Base-by-base conservation (phyloP, 208 protist genomes). In the Crithidia thermophila region DNA sequence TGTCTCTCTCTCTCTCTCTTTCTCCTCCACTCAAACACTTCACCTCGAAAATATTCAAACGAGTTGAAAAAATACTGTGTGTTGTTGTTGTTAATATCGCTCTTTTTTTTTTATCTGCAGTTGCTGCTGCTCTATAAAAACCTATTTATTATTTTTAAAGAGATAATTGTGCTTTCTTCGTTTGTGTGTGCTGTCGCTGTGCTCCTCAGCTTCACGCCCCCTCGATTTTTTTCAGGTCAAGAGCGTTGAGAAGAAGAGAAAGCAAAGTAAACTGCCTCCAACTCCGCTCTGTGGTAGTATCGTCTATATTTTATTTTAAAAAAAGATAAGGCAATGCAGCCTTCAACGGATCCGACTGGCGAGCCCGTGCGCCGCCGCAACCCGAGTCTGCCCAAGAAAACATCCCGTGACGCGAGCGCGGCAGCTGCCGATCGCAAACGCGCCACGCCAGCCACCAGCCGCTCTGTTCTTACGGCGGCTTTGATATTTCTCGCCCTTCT, bases 291-390 rank as follows among this genome's bases (percentile, higher is more conserved):
- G 8, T 7, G 23, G 46, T 30, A 14, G 45, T 51, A 25, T 51
- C 6, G 13, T 13, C 47, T 33, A n/a, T 7, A 33, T n/a, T 33
- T 34, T 43, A n/a, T 43, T 43, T 43, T 16, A 43, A 16, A 43
- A 16, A 43, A 43, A 43, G 39, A 43, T 18, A 43, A 4, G 21
- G 37, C n/a, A 55, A 68, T 68, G 61, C 30, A 64, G 28, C 27
- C 49, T 5, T 16, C 33, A 5, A 37, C 49, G 20, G 57, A 33
- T 21, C 36, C 27, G 6, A 36, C 59, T 47, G 60, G 31, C 23
- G 52, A 68, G 23, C 45, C 30, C 10, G 21, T 67, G 40, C 69
- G 69, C 36, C 59, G 69, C 20, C 69, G 69, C 21, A 56, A 53
- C 60, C 56, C 21, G 37, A 63, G 69, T 30, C 39, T 39, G 4